These are phyloP conservation scores for Linum usitatissimum DNA, from an alignment of 345 rosid species.

Conservation along the genomic window DNA sequence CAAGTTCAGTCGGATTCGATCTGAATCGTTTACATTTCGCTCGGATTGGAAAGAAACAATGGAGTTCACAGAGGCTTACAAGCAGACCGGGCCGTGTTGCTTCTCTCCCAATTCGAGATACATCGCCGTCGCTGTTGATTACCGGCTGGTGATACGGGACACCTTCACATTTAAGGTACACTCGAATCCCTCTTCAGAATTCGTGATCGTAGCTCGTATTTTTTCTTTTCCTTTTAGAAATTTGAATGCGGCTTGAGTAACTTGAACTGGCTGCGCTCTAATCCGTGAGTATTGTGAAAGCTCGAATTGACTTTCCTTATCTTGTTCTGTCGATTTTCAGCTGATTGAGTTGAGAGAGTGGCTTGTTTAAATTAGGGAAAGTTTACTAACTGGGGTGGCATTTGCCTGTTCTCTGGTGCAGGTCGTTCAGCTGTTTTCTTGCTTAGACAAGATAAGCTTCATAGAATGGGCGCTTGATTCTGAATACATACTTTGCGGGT, in stretches of 20 bases:
- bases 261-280: not conserved
- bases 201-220: not conserved
- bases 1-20: not conserved
- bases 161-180: conserved; percentile 70
- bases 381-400: not conserved
- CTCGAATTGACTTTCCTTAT: not conserved
- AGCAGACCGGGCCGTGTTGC: conserved; percentile 80
- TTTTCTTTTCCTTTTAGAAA: not conserved
- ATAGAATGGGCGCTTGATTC: conserved; percentile 97
- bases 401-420: conserved; percentile 29
- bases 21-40: not conserved
- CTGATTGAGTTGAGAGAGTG: not conserved
- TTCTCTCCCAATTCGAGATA: conserved; percentile 88
- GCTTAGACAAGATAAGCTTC: conserved; percentile 92
- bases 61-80: conserved; percentile 89
- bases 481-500: conserved; percentile 88
- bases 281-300: not conserved
- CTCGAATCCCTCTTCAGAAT: not conserved
- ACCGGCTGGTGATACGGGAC: conserved; percentile 86
- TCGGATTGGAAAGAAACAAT: conserved; percentile 17
- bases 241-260: not conserved
- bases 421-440: conserved; percentile 95
- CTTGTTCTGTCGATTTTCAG: not conserved
- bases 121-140: conserved; percentile 77
- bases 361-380: not conserved